Evolutionary conservation across 2,329 filamentous ascomycete genomes (phyloP).

Genomic region (Knoxdaviesia capensis): DNA sequence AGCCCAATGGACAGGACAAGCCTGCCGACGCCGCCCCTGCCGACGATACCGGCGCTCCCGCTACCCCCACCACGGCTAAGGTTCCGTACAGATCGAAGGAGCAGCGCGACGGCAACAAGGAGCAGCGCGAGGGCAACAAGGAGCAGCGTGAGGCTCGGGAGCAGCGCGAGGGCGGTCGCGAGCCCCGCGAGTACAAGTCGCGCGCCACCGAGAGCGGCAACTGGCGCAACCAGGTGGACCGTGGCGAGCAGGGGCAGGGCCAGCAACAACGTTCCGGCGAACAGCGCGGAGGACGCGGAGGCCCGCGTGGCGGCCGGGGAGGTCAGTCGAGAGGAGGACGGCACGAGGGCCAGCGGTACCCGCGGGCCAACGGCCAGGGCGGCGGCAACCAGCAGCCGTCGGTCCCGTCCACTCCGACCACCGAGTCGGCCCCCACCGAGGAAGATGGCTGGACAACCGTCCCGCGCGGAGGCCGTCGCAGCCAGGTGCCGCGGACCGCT

Average conservation of each 20-base stretch:
- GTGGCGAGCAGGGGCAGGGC: constrained; percentile 25
- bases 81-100: constrained; percentile 9
- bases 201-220: constrained; percentile 36
- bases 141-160: constrained; percentile 14
- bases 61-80: constrained; percentile 12
- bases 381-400: constrained; percentile 12
- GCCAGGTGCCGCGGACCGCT: constrained; percentile 1
- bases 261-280: constrained; percentile 19
- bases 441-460: constrained; percentile 49
- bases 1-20: constrained; percentile 7
- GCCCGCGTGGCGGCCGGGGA: constrained; percentile 12
- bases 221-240: constrained; percentile 29
- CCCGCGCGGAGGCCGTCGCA: constrained; percentile 8
- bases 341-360: neutral
- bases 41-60: constrained; percentile 8
- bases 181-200: constrained; percentile 26
- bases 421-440: constrained; percentile 13
- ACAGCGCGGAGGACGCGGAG: constrained; percentile 23
- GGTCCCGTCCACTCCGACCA: constrained; percentile 8
- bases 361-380: constrained; percentile 1
- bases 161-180: constrained; percentile 22
- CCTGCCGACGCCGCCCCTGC: constrained; percentile 10
- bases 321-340: neutral
- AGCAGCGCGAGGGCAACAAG: constrained; percentile 23
- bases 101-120: constrained; percentile 9